Evolutionary conservation across 129 eudicot genomes (phyloP).

Genomic region (Escallonia herrerae): DNA sequence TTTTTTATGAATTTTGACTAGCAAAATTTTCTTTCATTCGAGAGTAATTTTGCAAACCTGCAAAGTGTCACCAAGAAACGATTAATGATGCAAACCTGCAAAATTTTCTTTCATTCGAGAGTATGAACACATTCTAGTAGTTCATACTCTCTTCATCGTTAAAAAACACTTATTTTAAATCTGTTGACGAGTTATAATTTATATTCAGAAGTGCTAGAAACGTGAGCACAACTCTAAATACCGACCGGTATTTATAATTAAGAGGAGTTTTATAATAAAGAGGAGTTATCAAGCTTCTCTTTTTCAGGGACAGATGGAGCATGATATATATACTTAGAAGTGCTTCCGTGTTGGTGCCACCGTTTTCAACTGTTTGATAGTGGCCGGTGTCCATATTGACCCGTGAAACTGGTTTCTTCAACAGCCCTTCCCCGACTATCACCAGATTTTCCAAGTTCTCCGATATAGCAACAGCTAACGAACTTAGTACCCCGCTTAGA

Average conservation of each 20-base stretch:
- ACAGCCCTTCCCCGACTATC: slow-evolving; percentile 36
- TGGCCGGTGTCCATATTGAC: slow-evolving; percentile 34
- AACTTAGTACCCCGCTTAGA: slow-evolving; percentile 30
- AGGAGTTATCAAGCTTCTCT: too few relatives aligned
- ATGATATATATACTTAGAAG: slow-evolving; percentile 18
- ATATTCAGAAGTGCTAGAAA: too few relatives aligned
- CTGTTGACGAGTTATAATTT: too few relatives aligned
- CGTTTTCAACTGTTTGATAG: slow-evolving; percentile 22
- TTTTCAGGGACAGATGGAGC: too few relatives aligned
- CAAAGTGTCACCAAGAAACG: neutral
- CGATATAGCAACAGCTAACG: slow-evolving; percentile 33
- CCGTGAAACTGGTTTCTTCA: slow-evolving; percentile 41
- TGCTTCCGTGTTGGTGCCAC: slow-evolving; percentile 41
- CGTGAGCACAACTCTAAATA: too few relatives aligned
- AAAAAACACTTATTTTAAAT: too few relatives aligned
- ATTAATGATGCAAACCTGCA: too few relatives aligned
- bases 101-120: too few relatives aligned
- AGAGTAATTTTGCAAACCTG: slow-evolving; percentile 55
- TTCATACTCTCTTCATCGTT: too few relatives aligned
- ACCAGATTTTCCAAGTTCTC: slow-evolving; percentile 41
- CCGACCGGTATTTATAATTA: too few relatives aligned
- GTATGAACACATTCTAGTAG: too few relatives aligned
- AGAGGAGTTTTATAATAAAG: too few relatives aligned
- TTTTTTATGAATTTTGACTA: slow-evolving; percentile 5
- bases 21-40: slow-evolving; percentile 48